Evolutionary conservation across 768 basidiomycete species (phyloP), one percentile per base, ranked within the genome.

Genomic region (Russula sp.): DNA sequence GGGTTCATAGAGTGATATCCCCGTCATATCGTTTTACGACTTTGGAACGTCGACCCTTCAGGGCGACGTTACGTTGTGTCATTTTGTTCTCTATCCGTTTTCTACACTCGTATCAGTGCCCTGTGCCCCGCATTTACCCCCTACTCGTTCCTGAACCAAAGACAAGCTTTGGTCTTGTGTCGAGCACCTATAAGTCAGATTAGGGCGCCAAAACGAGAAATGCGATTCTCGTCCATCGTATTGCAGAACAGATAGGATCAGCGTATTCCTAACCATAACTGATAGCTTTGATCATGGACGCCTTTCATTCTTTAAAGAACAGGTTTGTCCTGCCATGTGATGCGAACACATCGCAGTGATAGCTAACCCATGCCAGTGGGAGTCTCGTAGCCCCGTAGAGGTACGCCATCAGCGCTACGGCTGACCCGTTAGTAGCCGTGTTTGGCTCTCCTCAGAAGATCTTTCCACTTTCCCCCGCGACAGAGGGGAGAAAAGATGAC

Each of bases 401-500:
- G 5, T 28, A 44, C 18, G 20, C 38, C 26, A 8, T 26, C 38
- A 56, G 38, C 16, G 26, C 30, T 40, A 42, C 18, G 42, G 56
- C 20, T 28, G 11, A 32, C 13, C 10, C 13, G 26, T 28, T 44
- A 30, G 40, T 57, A 2, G 7, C 56, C 28, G 42, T 11, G 10
- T 24, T 8, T 28, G 24, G 14, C 22, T 7, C 18, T 26, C 18
- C 20, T 53, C 40, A 61, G 13, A 64, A 62, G 3, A 66, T 40
- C 32, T 61, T 46, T 16, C 59, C 55, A 5, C 52, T 56, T 3
- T 65, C 62, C n/a, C 67, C 64, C 11, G 74, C 66, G 3, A 76
- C 57, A 2, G 75, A 67, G 11, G 73, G 74, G 8, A 76, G 56
- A 59, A 75, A 76, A 1, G 71, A 50, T 14, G 74, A 74, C 36